These are phyloP conservation scores for Psidium friedrichsthalianum DNA, from an alignment of 345 rosid species.

Conservation along the genomic window DNA sequence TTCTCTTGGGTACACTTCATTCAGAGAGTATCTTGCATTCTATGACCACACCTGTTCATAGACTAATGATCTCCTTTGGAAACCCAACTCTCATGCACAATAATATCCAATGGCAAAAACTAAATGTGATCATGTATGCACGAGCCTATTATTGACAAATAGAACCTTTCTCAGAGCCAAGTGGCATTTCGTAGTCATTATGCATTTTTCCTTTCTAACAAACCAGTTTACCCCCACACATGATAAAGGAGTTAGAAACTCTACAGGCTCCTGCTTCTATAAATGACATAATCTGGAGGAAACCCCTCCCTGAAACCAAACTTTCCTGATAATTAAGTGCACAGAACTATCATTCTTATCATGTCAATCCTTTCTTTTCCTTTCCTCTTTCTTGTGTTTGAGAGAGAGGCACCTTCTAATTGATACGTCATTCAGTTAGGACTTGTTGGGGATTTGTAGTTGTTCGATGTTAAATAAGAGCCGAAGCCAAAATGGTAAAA, in stretches of 20 bases:
- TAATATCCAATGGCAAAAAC: background rate
- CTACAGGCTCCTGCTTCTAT: background rate
- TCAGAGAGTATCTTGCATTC: background rate
- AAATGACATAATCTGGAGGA: background rate
- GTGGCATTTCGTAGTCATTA: background rate
- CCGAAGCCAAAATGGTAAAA: background rate
- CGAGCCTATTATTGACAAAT: background rate
- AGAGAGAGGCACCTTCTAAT: background rate
- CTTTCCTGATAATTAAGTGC: background rate
- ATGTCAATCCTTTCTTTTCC: background rate
- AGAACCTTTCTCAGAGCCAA: background rate
- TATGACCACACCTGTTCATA: background rate
- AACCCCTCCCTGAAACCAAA: background rate
- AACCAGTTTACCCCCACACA: background rate
- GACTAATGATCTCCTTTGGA: background rate
- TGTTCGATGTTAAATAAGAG: background rate
- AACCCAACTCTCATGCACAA: background rate
- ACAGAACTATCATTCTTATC: background rate
- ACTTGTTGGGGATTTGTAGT: background rate
- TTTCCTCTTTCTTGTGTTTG: background rate
- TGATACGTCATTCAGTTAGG: background rate
- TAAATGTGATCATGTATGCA: background rate
- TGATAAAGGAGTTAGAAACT: background rate
- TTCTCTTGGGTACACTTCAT: background rate
- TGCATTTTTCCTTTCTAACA: background rate